These are phyloP conservation scores for Cyclocybe aegerita DNA, from an alignment of 768 basidiomycete species.

Conservation along the genomic window DNA sequence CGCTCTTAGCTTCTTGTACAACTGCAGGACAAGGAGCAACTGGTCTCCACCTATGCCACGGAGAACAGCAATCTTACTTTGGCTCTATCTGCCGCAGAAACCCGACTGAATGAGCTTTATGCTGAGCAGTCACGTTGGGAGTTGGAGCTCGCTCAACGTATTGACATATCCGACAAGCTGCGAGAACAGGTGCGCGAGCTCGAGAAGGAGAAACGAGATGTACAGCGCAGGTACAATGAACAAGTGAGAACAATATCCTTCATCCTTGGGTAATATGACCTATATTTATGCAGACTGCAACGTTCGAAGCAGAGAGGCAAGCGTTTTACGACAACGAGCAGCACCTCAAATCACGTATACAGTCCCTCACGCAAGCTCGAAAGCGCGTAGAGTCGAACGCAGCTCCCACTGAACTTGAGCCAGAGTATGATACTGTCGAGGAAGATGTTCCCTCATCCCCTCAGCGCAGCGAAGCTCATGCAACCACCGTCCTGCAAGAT, in stretches of 20 bases:
- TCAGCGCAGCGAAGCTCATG: constrained; percentile 11
- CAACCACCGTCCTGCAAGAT: constrained; percentile 34
- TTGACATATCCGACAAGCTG: constrained; percentile 83
- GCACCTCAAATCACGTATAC: constrained; percentile 88
- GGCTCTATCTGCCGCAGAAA: constrained; percentile 65
- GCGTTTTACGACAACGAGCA: constrained; percentile 93
- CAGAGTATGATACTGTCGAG: constrained; percentile 28
- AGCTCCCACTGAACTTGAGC: constrained; percentile 41
- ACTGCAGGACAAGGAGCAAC: constrained; percentile 77
- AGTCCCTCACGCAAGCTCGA: constrained; percentile 69
- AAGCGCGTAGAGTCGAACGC: constrained; percentile 47
- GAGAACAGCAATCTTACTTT: constrained; percentile 69
- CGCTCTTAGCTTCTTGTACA: constrained; percentile 64
- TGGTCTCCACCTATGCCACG: constrained; percentile 53
- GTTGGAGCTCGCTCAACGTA: constrained; percentile 75
- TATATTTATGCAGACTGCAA: constrained; percentile 55
- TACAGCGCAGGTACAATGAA: constrained; percentile 83
- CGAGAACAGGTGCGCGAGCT: constrained; percentile 78
- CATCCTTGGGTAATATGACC: constrained; percentile 13
- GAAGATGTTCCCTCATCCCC: constrained; percentile 18
- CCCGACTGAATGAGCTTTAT: constrained; percentile 76
- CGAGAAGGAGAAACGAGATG: constrained; percentile 86
- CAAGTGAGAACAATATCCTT: constrained; percentile 51
- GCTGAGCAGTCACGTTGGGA: constrained; percentile 81
- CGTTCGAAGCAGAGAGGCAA: constrained; percentile 91